A percentile compares a stretch with the other conserved stretches of the same genome.
phyloP scores from a whole-genome alignment of 106 monocot genomes.

The Gastrodia elata region DNA sequence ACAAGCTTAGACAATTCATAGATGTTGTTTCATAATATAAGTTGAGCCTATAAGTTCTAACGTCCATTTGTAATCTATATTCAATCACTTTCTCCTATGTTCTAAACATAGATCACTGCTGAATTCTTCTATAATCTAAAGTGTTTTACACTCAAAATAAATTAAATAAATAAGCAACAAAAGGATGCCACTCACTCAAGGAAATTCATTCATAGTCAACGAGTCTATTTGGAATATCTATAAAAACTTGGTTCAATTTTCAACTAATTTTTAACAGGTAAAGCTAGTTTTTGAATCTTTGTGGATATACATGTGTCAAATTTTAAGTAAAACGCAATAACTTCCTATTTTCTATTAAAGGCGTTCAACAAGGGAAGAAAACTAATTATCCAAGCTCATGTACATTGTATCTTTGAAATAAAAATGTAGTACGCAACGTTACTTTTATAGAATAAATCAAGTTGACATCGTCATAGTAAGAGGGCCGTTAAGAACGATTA shows the following conservation, averaged over 20 bases:
- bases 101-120: too few species aligned
- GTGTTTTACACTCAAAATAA: background rate
- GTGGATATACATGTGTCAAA: background rate
- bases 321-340: background rate
- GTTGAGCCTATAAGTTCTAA: too few species aligned
- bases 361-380: background rate
- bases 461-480: background rate
- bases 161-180: background rate
- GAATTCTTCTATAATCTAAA: too few species aligned
- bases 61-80: too few species aligned
- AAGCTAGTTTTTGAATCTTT: background rate
- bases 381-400: background rate
- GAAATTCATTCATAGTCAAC: background rate
- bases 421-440: background rate
- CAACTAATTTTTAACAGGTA: background rate
- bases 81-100: too few species aligned
- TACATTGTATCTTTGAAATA: background rate
- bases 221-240: background rate
- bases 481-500: conserved; percentile 18
- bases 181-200: background rate
- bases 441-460: background rate
- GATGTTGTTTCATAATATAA: too few species aligned
- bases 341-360: background rate
- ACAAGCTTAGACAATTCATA: too few species aligned
- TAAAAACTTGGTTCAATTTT: background rate